Percentiles rank a stretch among this genome's conserved stretches.
These are phyloP conservation scores for Cladosporium phlei DNA, from an alignment of 2,329 filamentous ascomycete species.

Conservation along the genomic window DNA sequence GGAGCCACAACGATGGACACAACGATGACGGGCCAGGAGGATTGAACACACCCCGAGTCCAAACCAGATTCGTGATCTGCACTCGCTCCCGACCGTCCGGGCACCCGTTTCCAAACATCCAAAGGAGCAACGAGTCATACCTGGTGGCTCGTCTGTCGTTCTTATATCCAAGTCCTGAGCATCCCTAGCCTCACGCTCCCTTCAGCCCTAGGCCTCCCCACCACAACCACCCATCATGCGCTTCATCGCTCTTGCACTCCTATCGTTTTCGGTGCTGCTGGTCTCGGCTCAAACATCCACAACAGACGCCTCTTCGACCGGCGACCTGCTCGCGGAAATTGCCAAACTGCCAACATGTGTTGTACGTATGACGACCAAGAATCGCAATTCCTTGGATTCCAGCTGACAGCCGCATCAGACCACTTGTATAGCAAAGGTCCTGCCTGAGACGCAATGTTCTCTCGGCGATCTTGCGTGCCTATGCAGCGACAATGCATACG, in stretches of 20 bases:
- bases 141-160: background rate
- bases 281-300: background rate
- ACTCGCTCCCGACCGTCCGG: background rate
- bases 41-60: background rate
- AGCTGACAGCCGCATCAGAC: background rate
- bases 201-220: background rate
- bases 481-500: background rate
- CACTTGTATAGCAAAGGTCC: background rate
- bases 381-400: background rate
- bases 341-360: constrained; percentile 1
- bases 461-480: background rate
- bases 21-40: background rate
- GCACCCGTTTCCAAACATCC: too few species aligned
- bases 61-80: background rate
- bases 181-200: background rate
- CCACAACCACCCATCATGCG: background rate
- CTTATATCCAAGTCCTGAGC: background rate
- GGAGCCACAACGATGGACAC: background rate
- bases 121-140: background rate
- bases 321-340: background rate
- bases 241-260: background rate
- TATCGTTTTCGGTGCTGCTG: background rate
- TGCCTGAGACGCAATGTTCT: background rate
- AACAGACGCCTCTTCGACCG: background rate
- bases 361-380: background rate